phyloP scores from a whole-genome alignment of 768 basidiomycete genomes.

The Leucosporidium creatinivorum region DNA sequence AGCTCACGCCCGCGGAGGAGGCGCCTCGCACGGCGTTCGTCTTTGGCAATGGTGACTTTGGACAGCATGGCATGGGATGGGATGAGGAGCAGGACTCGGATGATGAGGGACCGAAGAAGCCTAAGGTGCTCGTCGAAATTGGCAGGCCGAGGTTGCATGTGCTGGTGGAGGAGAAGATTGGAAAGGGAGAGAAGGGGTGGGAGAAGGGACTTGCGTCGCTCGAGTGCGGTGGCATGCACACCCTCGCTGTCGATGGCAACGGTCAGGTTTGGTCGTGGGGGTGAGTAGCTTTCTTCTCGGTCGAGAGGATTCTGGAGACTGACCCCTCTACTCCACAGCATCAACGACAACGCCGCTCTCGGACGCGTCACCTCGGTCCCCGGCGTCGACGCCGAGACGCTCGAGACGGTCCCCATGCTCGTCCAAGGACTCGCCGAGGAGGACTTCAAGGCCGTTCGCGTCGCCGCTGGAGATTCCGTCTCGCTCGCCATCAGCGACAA shows the following conservation, averaged over 20 bases:
- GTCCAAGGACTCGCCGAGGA: slow-evolving; percentile 46
- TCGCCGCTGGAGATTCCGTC: slow-evolving; percentile 80
- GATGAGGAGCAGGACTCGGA: slow-evolving; percentile 35
- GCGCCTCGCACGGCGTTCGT: slow-evolving; percentile 52
- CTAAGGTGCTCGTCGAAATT: slow-evolving; percentile 62
- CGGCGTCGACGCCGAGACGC: slow-evolving; percentile 41
- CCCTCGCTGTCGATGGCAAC: slow-evolving; percentile 76
- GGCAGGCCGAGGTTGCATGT: slow-evolving; percentile 64
- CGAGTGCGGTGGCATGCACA: slow-evolving; percentile 80
- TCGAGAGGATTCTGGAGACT: background rate
- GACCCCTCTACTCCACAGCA: slow-evolving; percentile 31
- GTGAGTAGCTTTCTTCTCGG: background rate
- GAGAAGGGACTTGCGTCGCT: slow-evolving; percentile 65
- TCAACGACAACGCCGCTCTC: slow-evolving; percentile 46
- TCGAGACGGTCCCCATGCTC: slow-evolving; percentile 41
- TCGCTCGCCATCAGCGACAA: slow-evolving; percentile 71
- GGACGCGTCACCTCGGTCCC: slow-evolving; percentile 40
- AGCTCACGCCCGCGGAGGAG: background rate
- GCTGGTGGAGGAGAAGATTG: slow-evolving; percentile 70
- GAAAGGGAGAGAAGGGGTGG: slow-evolving; percentile 60
- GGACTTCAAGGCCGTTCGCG: slow-evolving; percentile 71
- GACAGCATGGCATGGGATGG: slow-evolving; percentile 82
- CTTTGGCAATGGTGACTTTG: slow-evolving; percentile 88
- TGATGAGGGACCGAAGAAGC: background rate
- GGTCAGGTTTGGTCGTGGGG: slow-evolving; percentile 58